Evolutionary conservation across 257 asterid genomes (phyloP).

Genomic region (Solanum etuberosum): DNA sequence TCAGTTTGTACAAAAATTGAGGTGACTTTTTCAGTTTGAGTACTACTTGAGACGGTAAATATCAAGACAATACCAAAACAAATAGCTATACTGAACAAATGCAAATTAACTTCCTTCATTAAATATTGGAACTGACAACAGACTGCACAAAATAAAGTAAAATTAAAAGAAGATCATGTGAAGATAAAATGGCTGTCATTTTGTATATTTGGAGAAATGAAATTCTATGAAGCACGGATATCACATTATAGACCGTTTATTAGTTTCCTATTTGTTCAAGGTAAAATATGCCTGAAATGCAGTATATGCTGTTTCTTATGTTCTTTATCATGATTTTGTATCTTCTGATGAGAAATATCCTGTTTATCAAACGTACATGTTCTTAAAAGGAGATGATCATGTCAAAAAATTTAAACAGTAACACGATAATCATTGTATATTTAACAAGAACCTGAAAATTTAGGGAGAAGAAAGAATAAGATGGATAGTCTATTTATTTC

Average conservation of each 20-base stretch:
- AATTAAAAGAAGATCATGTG: background rate
- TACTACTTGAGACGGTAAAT: background rate
- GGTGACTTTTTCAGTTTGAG: background rate
- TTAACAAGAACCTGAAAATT: background rate
- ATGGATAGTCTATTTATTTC: background rate
- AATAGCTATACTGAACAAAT: background rate
- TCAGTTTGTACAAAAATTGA: background rate
- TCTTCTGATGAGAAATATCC: background rate
- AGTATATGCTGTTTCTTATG: background rate
- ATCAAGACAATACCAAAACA: background rate
- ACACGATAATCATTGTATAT: background rate
- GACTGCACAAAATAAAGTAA: background rate
- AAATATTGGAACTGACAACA: background rate
- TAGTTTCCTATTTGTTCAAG: background rate
- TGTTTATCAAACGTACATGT: background rate
- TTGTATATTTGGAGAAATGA: background rate
- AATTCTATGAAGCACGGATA: background rate
- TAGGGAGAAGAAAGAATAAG: background rate
- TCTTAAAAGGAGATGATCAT: background rate
- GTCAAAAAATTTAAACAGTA: background rate
- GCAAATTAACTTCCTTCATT: background rate
- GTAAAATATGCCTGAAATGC: background rate
- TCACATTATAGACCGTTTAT: background rate
- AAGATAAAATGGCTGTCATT: background rate
- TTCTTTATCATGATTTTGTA: background rate